These are phyloP conservation scores for Nannizziopsis barbatae DNA, from an alignment of 2,329 filamentous ascomycete species.

Conservation along the genomic window DNA sequence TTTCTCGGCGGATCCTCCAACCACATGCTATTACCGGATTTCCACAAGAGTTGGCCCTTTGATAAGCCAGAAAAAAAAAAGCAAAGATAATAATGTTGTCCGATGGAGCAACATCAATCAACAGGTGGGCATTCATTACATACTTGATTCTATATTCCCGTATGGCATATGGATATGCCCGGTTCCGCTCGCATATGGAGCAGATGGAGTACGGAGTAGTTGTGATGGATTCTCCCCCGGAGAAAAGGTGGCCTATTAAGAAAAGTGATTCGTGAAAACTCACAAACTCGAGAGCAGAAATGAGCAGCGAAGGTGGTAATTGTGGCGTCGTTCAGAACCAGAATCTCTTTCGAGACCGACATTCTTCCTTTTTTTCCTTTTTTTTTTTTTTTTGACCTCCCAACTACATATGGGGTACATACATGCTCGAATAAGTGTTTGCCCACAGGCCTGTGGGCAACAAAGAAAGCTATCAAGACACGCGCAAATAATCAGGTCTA, in stretches of 20 bases:
- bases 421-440: too few relatives aligned
- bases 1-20: constrained; percentile 1
- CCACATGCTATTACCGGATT: constrained; percentile 1
- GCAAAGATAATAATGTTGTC: background rate
- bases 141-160: background rate
- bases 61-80: background rate
- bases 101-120: background rate
- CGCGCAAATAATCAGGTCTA: background rate
- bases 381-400: too few relatives aligned
- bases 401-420: too few relatives aligned
- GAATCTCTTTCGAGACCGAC: too few relatives aligned
- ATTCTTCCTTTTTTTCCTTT: too few relatives aligned
- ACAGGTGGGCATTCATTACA: too few relatives aligned
- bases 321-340: too few relatives aligned
- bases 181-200: background rate
- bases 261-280: too few relatives aligned
- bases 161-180: background rate
- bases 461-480: background rate
- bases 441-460: too few relatives aligned
- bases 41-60: background rate
- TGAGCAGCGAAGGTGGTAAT: too few relatives aligned
- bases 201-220: background rate
- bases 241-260: too few relatives aligned
- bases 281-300: too few relatives aligned
- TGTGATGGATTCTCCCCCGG: background rate